Evolutionary conservation across 2,329 filamentous ascomycete genomes (phyloP).

Genomic region (Diaporthe sp.): DNA sequence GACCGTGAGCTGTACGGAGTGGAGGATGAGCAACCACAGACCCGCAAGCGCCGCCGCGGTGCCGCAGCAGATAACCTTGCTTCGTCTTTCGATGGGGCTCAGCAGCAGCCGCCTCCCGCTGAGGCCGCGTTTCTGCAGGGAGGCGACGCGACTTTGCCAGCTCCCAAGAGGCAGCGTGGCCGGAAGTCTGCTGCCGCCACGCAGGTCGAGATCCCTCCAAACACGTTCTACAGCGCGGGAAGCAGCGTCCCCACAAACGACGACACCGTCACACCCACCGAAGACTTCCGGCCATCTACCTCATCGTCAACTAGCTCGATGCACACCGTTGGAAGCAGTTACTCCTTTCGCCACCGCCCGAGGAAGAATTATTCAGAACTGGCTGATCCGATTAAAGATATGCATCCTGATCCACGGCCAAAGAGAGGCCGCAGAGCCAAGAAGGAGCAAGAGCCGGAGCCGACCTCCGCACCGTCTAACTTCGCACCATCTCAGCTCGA

Average conservation of each 20-base stretch:
- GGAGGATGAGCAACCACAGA: constrained; percentile 19
- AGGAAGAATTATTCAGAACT: constrained; percentile 67
- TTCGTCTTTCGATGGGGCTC: constrained; percentile 34
- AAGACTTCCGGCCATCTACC: constrained; percentile 64
- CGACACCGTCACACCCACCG: constrained; percentile 52
- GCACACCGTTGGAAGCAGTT: constrained; percentile 63
- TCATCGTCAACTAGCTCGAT: constrained; percentile 65
- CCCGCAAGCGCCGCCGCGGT: constrained; percentile 37
- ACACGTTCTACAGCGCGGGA: constrained; percentile 49
- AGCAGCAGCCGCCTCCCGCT: not conserved
- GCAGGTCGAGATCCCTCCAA: constrained; percentile 43
- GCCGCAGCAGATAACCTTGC: constrained; percentile 27
- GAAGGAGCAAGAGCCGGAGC: constrained; percentile 34
- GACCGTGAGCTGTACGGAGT: constrained; percentile 13
- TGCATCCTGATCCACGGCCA: constrained; percentile 51
- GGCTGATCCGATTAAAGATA: constrained; percentile 56
- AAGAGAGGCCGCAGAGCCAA: constrained; percentile 45
- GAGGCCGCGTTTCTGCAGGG: constrained; percentile 32
- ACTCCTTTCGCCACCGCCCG: constrained; percentile 67
- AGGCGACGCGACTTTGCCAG: constrained; percentile 30
- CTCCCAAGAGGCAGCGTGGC: constrained; percentile 42
- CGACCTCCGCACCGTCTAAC: constrained; percentile 36
- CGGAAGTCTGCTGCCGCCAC: constrained; percentile 28
- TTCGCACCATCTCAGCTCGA: constrained; percentile 17
- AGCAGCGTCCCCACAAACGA: constrained; percentile 45